phyloP scores from a whole-genome alignment of 306 rosid species.

The Ochetophila trinervis region DNA sequence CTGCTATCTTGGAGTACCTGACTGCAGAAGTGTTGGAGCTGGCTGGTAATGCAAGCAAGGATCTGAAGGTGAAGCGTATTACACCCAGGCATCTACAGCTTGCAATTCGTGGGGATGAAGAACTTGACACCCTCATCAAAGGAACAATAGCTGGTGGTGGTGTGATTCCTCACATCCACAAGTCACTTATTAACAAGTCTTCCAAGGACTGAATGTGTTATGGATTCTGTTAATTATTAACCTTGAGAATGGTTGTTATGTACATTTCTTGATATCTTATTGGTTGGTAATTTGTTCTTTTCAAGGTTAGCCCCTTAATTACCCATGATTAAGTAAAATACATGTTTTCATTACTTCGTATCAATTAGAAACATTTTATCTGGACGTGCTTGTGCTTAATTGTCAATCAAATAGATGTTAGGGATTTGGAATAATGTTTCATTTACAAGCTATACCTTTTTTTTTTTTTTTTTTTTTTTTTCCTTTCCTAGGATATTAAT shows the following conservation, averaged over 20 bases:
- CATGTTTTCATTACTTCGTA: not conserved
- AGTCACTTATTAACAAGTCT: constrained; percentile 35
- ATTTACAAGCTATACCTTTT: no score
- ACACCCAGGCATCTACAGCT: constrained; percentile 36
- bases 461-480: no score
- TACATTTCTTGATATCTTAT: constrained; percentile 23
- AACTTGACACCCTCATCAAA: constrained; percentile 37
- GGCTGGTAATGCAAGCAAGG: constrained; percentile 40
- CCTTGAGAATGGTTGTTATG: constrained; percentile 17
- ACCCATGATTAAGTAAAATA: not conserved
- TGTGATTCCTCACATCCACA: constrained; percentile 35
- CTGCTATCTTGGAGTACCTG: constrained; percentile 33
- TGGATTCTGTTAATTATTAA: constrained; percentile 2
- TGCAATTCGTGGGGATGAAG: constrained; percentile 34
- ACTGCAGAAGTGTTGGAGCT: constrained; percentile 38
- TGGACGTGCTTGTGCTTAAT: not conserved
- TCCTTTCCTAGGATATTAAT: no score
- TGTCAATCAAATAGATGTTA: constrained; percentile 5
- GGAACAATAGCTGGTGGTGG: constrained; percentile 40
- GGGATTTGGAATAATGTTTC: not conserved
- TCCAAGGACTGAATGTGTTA: constrained; percentile 24
- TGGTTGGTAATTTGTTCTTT: constrained; percentile 7
- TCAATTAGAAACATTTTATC: not conserved
- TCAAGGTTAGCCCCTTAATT: constrained; percentile 4
- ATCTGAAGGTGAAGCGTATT: constrained; percentile 40